These are phyloP conservation scores for Saitozyma sp. DNA, from an alignment of 768 basidiomycete genomes.

Conservation along the genomic window DNA sequence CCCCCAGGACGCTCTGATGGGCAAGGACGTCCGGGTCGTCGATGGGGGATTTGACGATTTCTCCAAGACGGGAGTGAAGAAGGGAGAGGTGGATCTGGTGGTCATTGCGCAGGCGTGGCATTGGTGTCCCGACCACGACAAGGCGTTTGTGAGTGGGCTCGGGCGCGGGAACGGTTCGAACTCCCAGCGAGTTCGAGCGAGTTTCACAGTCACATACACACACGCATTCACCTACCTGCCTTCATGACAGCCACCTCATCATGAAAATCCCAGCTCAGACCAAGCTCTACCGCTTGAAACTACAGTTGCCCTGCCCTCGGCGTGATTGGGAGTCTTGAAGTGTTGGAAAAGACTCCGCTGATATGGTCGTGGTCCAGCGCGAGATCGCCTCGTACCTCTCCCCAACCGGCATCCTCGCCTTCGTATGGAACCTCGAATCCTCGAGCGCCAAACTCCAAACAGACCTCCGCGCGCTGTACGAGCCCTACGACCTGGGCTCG, in stretches of 20 bases:
- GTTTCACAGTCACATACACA: too few relatives aligned
- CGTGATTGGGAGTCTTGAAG: too few relatives aligned
- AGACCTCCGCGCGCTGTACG: constrained; percentile 67
- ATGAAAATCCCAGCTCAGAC: too few relatives aligned
- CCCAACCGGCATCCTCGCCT: constrained; percentile 66
- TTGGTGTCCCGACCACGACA: constrained; percentile 75
- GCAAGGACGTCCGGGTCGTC: constrained; percentile 21
- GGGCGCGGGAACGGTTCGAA: too few relatives aligned
- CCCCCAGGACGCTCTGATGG: neutral
- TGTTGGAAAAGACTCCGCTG: too few relatives aligned
- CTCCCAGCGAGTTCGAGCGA: too few relatives aligned
- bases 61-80: constrained; percentile 17
- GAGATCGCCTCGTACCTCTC: constrained; percentile 82
- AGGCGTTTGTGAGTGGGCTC: constrained; percentile 59
- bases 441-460: constrained; percentile 68
- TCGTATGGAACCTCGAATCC: constrained; percentile 85
- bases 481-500: constrained; percentile 67
- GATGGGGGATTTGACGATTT: constrained; percentile 49
- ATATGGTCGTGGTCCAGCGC: too few relatives aligned
- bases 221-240: too few relatives aligned
- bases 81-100: constrained; percentile 34
- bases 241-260: too few relatives aligned
- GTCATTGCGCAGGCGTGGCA: constrained; percentile 72
- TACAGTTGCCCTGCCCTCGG: too few relatives aligned
- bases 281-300: too few relatives aligned